Percentiles rank a stretch among this genome's conserved stretches.
Evolutionary conservation across 768 basidiomycete species (phyloP).

Genomic region (Zangia roseola): DNA sequence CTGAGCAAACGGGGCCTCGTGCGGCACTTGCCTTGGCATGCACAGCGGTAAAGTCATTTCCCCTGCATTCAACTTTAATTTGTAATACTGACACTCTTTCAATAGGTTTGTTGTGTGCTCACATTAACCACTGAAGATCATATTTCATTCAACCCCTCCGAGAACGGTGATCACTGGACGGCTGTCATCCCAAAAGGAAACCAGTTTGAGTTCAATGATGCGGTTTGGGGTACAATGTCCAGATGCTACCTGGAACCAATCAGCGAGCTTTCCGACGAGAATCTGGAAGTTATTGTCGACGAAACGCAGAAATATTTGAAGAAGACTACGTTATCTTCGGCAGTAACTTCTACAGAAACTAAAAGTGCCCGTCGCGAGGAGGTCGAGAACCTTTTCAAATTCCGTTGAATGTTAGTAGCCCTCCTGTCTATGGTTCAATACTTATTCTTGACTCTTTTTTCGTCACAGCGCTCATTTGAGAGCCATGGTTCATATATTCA

Average conservation of each 20-base stretch:
- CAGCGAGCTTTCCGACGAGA: no score
- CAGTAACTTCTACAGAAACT: no score
- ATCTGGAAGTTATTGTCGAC: no score
- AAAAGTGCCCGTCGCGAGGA: no score
- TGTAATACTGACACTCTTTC: neutral
- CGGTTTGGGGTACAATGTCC: neutral
- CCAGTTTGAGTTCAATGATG: constrained; percentile 1
- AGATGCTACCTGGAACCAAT: neutral
- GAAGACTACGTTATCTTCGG: no score
- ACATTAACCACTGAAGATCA: neutral
- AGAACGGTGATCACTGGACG: neutral
- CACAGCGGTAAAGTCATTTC: neutral
- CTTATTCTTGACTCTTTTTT: no score
- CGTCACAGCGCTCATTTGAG: no score
- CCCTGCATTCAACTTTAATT: neutral
- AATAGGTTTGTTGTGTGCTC: neutral
- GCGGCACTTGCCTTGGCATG: neutral
- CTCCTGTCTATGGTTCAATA: no score
- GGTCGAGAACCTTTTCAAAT: no score
- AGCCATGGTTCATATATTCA: no score
- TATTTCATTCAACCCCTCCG: neutral
- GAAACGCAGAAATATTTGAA: no score
- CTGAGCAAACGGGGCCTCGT: neutral
- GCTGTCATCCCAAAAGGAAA: neutral
- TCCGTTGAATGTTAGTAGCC: no score